Evolutionary conservation across 352 stramenopile species (phyloP), one percentile per base, ranked within the genome.

Genomic region (Blastocystis sp.): DNA sequence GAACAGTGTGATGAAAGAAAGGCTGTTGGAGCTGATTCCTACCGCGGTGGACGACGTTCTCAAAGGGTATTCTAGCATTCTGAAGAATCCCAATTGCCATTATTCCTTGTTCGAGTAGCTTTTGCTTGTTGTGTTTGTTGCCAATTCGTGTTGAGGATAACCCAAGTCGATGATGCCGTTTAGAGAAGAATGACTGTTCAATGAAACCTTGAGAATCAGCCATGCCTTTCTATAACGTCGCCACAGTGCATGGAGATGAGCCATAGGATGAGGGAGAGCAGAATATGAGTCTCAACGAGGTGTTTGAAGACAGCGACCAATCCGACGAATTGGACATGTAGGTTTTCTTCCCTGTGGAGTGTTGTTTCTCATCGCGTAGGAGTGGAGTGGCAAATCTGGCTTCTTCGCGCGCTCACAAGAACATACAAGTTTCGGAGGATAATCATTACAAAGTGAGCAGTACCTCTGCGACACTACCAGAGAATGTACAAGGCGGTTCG

Each of bases 321-420:
- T 85, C 74, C 31, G 74, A 62, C 24, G 74, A 50, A 51, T 67
- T 85, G 55, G 74, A 85, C 61, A 39, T 85, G 74, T 85, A 70
- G 41, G 33, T n/a, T 10, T 13, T 55, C 16, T 55, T 55, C 45
- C 45, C 9, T 16, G 9, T 16, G 16, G 35, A 16, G 35, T 29
- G 24, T 24, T 45, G 37, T 77, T 74, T 45, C 26, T 66, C 55
- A 69, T 85, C 19, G 24, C 21, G 10, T 67, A 85, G 31, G 24
- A 69, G 31, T 29, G 31, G 55, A 33, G 66, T 62, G 29, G 37
- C 74, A 1, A 45, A n/a, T 9, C 55, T 85, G 9, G 21, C 31
- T 21, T 59, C 39, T 51, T 9, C 10, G 16, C 19, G 33, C 26
- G 10, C 19, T n/a, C 31, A 62, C 24, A 67, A 41, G 41, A 29